These are phyloP conservation scores for Hysterangium stoloniferum DNA, from an alignment of 768 basidiomycete species.

Conservation along the genomic window DNA sequence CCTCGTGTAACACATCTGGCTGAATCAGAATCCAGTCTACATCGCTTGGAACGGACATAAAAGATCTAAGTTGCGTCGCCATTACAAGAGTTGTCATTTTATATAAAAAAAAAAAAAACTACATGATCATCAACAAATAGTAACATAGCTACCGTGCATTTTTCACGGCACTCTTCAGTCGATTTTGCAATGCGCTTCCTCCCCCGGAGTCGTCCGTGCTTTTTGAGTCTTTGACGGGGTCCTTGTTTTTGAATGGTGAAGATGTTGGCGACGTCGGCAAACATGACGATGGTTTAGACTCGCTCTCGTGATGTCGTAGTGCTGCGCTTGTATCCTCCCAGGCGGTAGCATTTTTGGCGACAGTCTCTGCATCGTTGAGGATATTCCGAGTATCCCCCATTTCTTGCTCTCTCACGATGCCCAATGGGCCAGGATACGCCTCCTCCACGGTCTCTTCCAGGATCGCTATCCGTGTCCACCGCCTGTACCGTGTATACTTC, in stretches of 20 bases:
- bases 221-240: neutral
- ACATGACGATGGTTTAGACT: too few relatives aligned
- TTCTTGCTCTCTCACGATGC: slow-evolving; percentile 3
- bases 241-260: neutral
- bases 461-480: slow-evolving; percentile 82
- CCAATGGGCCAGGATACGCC: slow-evolving; percentile 11
- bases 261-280: neutral
- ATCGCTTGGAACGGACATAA: too few relatives aligned
- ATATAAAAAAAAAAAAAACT: neutral
- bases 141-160: neutral
- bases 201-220: neutral
- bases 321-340: neutral
- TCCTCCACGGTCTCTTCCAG: slow-evolving; percentile 63
- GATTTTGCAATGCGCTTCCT: neutral
- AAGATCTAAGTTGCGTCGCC: too few relatives aligned
- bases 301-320: neutral
- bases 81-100: too few relatives aligned
- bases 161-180: slow-evolving; percentile 6
- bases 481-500: slow-evolving; percentile 82
- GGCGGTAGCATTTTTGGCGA: neutral
- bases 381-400: neutral
- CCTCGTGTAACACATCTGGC: too few relatives aligned
- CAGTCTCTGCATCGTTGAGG: neutral
- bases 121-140: too few relatives aligned
- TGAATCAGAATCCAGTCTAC: too few relatives aligned